Percentiles rank a stretch among this genome's conserved stretches.
Conservation (phyloP, 2,329 filamentous ascomycete species). For the Thyridium curvatum region DNA sequence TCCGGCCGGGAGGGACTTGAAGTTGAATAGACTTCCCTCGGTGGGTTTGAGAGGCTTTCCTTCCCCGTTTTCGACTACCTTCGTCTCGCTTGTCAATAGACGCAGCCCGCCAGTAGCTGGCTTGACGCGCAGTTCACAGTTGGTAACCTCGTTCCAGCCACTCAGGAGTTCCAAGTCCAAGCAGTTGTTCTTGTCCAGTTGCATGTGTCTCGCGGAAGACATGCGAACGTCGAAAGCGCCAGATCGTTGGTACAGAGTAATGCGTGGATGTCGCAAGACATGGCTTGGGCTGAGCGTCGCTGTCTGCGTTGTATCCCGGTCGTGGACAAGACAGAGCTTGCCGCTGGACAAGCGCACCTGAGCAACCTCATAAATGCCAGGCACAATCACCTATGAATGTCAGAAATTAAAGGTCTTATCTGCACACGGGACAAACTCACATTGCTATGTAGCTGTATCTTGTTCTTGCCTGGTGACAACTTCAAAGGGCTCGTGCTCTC, state of each 20-base stretch:
- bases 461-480: conserved; percentile 48
- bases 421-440: conserved; percentile 20
- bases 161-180: conserved; percentile 68
- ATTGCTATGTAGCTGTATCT: conserved; percentile 36
- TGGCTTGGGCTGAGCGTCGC: conserved; percentile 35
- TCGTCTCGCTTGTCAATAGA: conserved; percentile 54
- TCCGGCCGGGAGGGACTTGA: conserved; percentile 37
- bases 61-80: conserved; percentile 35
- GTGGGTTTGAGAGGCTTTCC: conserved; percentile 33
- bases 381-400: conserved; percentile 45
- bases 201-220: conserved; percentile 60
- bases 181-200: conserved; percentile 72
- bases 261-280: conserved; percentile 52
- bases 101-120: conserved; percentile 61
- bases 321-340: conserved; percentile 61
- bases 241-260: conserved; percentile 68
- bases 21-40: conserved; percentile 48
- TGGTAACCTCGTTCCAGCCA: conserved; percentile 65
- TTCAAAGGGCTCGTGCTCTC: conserved; percentile 25
- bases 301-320: conserved; percentile 46
- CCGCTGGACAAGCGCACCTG: conserved; percentile 59
- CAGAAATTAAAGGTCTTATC: conserved; percentile 10
- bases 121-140: conserved; percentile 54
- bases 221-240: conserved; percentile 65
- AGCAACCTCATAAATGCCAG: conserved; percentile 71